Evolutionary conservation across 371 early-diverging fungal species (phyloP).

Genomic region (Choanephora cucurbitarum): DNA sequence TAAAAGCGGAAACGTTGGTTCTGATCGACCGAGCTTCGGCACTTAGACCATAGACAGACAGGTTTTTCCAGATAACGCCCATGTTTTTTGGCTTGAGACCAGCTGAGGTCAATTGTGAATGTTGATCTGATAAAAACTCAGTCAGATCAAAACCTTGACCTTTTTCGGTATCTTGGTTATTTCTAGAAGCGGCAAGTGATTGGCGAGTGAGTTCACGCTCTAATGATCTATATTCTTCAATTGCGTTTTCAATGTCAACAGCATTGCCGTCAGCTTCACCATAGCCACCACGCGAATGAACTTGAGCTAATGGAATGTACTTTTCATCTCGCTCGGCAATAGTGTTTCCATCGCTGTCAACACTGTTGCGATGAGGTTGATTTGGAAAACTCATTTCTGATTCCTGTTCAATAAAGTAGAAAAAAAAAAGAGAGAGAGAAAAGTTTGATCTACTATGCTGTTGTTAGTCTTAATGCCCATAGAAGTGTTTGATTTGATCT

Average conservation of each 20-base stretch:
- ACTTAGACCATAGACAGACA: slow-evolving; percentile 47
- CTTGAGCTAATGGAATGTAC: background rate
- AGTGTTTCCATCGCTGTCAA: background rate
- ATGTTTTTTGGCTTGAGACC: slow-evolving; percentile 48
- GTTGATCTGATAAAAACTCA: slow-evolving; percentile 21
- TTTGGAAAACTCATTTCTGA: background rate
- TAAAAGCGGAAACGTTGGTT: slow-evolving; percentile 18
- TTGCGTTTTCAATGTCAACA: slow-evolving; percentile 40
- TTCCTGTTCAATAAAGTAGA: too few species aligned
- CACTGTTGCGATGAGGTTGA: background rate
- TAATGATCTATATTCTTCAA: slow-evolving; percentile 35
- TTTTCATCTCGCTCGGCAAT: background rate
- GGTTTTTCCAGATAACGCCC: slow-evolving; percentile 49
- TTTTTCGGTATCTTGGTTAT: slow-evolving; percentile 1
- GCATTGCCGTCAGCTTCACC: slow-evolving; percentile 45
- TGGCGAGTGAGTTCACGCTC: slow-evolving; percentile 41
- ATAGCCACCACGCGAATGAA: slow-evolving; percentile 20
- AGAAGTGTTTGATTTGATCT: too few species aligned
- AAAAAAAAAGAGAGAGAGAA: too few species aligned
- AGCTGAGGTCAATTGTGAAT: slow-evolving; percentile 23
- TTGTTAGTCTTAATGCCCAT: too few species aligned
- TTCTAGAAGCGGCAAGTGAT: slow-evolving; percentile 21
- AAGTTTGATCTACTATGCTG: too few species aligned
- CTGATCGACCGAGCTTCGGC: slow-evolving; percentile 28
- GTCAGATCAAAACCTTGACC: slow-evolving; percentile 25